These are phyloP conservation scores for Epichloe coenophiala DNA, from an alignment of 2,329 filamentous ascomycete genomes.

Conservation along the genomic window DNA sequence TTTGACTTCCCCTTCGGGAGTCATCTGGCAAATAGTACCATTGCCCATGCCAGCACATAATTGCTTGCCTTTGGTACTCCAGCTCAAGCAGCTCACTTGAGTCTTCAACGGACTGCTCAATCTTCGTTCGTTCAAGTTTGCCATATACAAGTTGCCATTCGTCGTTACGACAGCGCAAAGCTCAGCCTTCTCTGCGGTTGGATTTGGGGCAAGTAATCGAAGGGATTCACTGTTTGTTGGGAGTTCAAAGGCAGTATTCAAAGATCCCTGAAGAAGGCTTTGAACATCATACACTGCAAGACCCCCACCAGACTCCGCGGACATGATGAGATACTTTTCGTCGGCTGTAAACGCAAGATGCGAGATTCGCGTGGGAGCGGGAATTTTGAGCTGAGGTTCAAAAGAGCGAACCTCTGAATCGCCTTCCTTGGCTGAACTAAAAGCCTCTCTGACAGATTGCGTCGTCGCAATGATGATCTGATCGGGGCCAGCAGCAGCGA, in stretches of 20 bases:
- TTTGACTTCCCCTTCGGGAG: constrained; percentile 64
- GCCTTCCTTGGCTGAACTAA: constrained; percentile 43
- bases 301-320: constrained; percentile 72
- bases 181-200: constrained; percentile 56
- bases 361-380: constrained; percentile 62
- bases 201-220: constrained; percentile 67
- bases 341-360: constrained; percentile 88
- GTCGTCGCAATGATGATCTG: constrained; percentile 64
- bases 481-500: constrained; percentile 80
- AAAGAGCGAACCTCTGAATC: constrained; percentile 58
- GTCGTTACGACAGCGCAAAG: constrained; percentile 69
- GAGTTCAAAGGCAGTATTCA: constrained; percentile 60
- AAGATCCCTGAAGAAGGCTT: constrained; percentile 50
- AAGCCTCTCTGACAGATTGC: constrained; percentile 62
- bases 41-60: constrained; percentile 74
- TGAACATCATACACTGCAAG: constrained; percentile 72
- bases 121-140: constrained; percentile 57
- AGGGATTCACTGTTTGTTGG: constrained; percentile 62
- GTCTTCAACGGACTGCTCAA: constrained; percentile 53
- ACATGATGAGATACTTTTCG: constrained; percentile 71
- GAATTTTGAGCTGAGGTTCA: constrained; percentile 57
- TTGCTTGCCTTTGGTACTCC: constrained; percentile 91
- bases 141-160: constrained; percentile 71
- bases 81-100: constrained; percentile 71
- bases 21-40: constrained; percentile 72